Base-by-base conservation (phyloP, 768 basidiomycete genomes). In the Collybia sp. region DNA sequence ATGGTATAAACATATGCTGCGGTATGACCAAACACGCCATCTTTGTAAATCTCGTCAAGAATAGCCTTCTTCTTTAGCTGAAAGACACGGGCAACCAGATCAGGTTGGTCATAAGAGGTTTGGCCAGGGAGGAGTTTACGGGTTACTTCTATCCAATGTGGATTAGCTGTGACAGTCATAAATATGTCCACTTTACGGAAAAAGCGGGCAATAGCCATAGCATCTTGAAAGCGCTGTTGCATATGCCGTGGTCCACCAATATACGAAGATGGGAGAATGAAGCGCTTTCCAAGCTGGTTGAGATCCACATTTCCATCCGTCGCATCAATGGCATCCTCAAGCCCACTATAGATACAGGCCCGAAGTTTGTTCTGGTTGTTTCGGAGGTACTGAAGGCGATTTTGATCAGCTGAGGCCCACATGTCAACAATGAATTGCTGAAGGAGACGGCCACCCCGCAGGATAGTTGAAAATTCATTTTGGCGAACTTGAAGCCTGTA, bases 81-180 rank as follows among this genome's bases (percentile, higher is more conserved):
- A 48, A 81, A 81, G 0, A 80, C 73, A 0, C 68, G 51, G 0
- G 71, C 58, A 0, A 80, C 66, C 40, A 81, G 49, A 44, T 81
- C 77, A 20, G 80, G 80, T 0, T 71, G 56, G 48, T 78, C 75
- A 12, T 62, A 52, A 9, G 69, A 46, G 0, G 55, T 59, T 41
- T 77, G 72, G 0, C 62, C 62, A 30, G 66, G 63, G 1, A 72
- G 50, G 0, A 80, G 63, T 42, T 67, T 66, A 0, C 57, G 36
- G 0, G 44, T 32, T 15, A 80, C 74, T 40, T 81, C 77, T 1
- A 55, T 56, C 79, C 79, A 82, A 0, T 58, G 40, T 0, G 75
- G 72, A 61, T 80, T 82, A 6, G 66, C 60, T 9, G 77, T 81
- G 61, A 79, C 68, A 0, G 76, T 82, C 0, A 80, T 44, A 38